These are phyloP conservation scores for Capillidium heterosporum DNA, from an alignment of 371 early-diverging fungal genomes.

Conservation along the genomic window DNA sequence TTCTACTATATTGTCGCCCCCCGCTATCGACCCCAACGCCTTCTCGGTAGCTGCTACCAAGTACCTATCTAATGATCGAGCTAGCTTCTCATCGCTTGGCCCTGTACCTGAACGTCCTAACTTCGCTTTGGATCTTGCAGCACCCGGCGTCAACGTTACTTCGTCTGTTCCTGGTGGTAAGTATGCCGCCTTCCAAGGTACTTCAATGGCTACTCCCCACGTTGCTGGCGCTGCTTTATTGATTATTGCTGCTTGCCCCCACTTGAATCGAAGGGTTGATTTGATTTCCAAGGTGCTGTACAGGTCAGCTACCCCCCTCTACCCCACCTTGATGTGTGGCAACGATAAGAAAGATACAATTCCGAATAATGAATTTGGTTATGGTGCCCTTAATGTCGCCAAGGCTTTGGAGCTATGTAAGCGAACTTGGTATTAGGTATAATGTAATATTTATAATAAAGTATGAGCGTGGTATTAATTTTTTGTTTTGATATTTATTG, in stretches of 20 bases:
- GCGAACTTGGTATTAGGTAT: not conserved
- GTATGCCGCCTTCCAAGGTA: not conserved
- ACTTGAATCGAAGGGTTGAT: not conserved
- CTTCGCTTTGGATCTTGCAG: constrained; percentile 36
- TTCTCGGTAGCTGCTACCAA: not conserved
- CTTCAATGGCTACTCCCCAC: not conserved
- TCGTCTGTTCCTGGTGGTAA: not conserved
- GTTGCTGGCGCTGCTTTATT: constrained; percentile 12
- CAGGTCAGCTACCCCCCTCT: not conserved
- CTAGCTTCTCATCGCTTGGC: not conserved
- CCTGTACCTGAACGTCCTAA: constrained; percentile 23
- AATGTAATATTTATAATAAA: too few species aligned
- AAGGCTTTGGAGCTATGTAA: not conserved
- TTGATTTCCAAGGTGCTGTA: not conserved
- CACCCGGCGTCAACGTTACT: constrained; percentile 20
- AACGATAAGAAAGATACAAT: not conserved
- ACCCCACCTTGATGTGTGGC: not conserved
- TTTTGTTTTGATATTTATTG: too few species aligned
- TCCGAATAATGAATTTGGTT: constrained; percentile 1
- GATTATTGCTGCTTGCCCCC: constrained; percentile 1
- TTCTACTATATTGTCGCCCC: not conserved
- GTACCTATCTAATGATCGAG: not conserved
- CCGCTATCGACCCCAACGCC: not conserved
- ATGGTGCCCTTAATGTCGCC: not conserved
- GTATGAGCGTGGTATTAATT: too few species aligned